These are phyloP conservation scores for Solanum bukasovii DNA, from an alignment of 257 asterid species.

Conservation along the genomic window DNA sequence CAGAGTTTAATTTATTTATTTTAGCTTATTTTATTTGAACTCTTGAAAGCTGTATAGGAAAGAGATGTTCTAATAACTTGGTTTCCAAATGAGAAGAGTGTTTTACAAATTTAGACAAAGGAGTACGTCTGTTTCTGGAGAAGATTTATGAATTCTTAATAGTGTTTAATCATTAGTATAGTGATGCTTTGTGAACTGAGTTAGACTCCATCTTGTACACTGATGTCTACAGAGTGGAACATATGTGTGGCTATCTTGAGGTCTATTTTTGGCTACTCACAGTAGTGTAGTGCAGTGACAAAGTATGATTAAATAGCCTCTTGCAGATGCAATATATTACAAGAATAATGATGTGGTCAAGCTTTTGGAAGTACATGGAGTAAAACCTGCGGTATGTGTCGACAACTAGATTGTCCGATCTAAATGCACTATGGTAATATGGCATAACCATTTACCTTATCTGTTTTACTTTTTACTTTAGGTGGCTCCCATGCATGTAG, in stretches of 20 bases:
- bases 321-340: slow-evolving; percentile 87
- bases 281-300: slow-evolving; percentile 13
- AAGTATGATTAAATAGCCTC: slow-evolving; percentile 55
- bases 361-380: slow-evolving; percentile 73
- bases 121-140: background rate
- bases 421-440: background rate
- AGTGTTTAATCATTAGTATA: background rate
- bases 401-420: background rate
- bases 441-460: background rate
- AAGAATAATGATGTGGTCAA: slow-evolving; percentile 57
- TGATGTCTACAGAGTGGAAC: background rate
- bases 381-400: slow-evolving; percentile 52
- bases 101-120: background rate
- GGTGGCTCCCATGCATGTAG: slow-evolving; percentile 90
- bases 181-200: background rate
- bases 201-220: background rate
- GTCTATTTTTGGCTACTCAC: background rate
- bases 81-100: background rate
- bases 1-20: background rate
- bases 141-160: background rate
- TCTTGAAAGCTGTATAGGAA: background rate
- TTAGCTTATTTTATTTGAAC: background rate
- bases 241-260: background rate
- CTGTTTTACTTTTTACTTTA: slow-evolving; percentile 8
- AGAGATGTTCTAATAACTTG: background rate